A percentile compares a stretch with the other conserved stretches of the same genome.
phyloP scores from a whole-genome alignment of 345 rosid genomes.

The Syzygium aqueum region DNA sequence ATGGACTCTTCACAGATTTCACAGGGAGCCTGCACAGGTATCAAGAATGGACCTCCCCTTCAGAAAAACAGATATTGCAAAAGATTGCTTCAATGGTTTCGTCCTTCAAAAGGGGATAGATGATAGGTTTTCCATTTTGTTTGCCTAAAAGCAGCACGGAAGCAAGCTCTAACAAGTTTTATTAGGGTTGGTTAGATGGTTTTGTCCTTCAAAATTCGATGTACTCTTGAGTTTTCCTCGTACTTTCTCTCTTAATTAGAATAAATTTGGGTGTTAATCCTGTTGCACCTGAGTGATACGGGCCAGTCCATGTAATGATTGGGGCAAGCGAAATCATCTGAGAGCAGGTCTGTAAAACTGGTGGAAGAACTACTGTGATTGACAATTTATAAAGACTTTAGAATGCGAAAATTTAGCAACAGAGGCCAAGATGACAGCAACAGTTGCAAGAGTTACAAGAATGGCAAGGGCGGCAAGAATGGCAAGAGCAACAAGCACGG shows the following conservation, averaged over 20 bases:
- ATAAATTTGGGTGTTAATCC: not conserved
- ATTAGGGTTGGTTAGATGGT: not conserved
- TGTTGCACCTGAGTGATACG: not conserved
- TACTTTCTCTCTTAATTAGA: not conserved
- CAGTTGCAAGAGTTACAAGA: not conserved
- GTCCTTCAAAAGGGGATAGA: not conserved
- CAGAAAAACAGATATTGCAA: not conserved
- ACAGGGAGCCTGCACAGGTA: conserved; percentile 32
- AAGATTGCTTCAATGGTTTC: not conserved
- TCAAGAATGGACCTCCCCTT: conserved; percentile 17
- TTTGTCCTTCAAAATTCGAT: not conserved
- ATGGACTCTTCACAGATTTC: conserved; percentile 42
- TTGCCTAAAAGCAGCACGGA: not conserved
- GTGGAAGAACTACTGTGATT: not conserved
- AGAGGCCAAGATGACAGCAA: not conserved
- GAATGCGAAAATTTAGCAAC: not conserved
- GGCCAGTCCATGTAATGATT: not conserved
- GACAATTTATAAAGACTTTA: not conserved
- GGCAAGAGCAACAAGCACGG: not conserved
- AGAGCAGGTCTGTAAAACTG: not conserved
- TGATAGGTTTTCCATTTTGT: not conserved
- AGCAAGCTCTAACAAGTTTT: not conserved
- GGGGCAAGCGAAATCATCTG: not conserved
- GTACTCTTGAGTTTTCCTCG: not conserved
- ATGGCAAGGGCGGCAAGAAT: not conserved